phyloP scores from a whole-genome alignment of 768 basidiomycete species.

The Lyophyllum atratum region DNA sequence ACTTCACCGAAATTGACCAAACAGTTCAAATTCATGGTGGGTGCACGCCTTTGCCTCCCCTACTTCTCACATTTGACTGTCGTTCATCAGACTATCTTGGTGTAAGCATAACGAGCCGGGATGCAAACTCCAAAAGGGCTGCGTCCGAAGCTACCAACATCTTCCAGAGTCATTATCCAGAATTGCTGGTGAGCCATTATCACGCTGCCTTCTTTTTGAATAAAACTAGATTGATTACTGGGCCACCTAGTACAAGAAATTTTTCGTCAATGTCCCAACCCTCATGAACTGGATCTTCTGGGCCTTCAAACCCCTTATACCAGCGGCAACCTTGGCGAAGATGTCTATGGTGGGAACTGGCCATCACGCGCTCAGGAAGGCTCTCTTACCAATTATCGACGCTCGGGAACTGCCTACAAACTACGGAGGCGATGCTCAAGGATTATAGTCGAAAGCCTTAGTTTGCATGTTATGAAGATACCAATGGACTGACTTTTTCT shows the following conservation, averaged over 20 bases:
- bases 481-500: neutral
- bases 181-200: constrained; percentile 58
- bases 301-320: constrained; percentile 75
- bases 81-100: constrained; percentile 68
- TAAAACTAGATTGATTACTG: neutral
- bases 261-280: constrained; percentile 81
- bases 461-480: neutral
- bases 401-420: constrained; percentile 59
- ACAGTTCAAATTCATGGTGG: constrained; percentile 73
- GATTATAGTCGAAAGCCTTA: constrained; percentile 36
- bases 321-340: constrained; percentile 76
- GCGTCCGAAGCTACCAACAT: constrained; percentile 74
- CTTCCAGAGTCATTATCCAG: constrained; percentile 79
- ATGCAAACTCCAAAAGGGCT: constrained; percentile 75
- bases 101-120: constrained; percentile 63
- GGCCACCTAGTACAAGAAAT: constrained; percentile 65
- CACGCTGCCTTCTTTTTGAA: neutral
- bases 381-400: constrained; percentile 59
- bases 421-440: constrained; percentile 70
- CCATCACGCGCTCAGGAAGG: constrained; percentile 55
- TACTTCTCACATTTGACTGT: neutral
- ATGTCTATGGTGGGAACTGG: constrained; percentile 78
- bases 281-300: constrained; percentile 83
- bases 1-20: constrained; percentile 75
- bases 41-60: neutral